Evolutionary conservation across 2,329 filamentous ascomycete species (phyloP), one percentile per base, ranked within the genome.

Genomic region (Tolypocladium capitatum): DNA sequence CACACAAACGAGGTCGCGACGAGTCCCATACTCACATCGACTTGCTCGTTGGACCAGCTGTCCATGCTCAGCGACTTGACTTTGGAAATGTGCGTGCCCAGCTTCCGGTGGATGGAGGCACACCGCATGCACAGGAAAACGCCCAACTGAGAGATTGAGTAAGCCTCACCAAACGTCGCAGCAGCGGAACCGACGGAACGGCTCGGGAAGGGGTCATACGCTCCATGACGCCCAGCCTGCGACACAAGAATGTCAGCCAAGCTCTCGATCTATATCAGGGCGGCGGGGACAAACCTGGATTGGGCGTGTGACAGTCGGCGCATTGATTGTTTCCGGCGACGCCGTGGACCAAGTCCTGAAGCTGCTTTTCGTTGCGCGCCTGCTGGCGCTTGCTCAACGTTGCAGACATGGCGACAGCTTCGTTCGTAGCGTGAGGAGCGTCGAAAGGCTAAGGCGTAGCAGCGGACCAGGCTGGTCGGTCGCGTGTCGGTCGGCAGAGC

Each of bases 51-150:
- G 44, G 86, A 82, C 92, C 92, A 98, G 56, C 84, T 92, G 68
- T 98, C 92, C 90, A 98, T 97, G 66, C 86, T 97, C 69, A 98
- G 68, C 34, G 90, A 97, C 68, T 98, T 98, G 72, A 98, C 89
- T 67, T 98, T 98, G 55, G 90, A 96, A 53, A 98, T 88, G 67
- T 98, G 92, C 36, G 92, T 97, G 52, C 92, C 92, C 60, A 98
- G 74, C 69, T 97, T 97, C 61, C 92, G 86, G 71, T 98, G 92
- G 60, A 97, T 78, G 47, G 89, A 80, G 47, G 90, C 92, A 73
- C 92, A 98, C 63, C 92, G 87, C 86, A 98, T 94, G 70, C 92
- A 98, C 45, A 98, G 74, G 64, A 98, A 98, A 54, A 97, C 81
- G 51, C 92, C 92, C 68, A 98, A 72, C 86, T 96, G 55, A 44